Conservation (phyloP, 2,329 filamentous ascomycete genomes). For the Colletotrichum sidae region DNA sequence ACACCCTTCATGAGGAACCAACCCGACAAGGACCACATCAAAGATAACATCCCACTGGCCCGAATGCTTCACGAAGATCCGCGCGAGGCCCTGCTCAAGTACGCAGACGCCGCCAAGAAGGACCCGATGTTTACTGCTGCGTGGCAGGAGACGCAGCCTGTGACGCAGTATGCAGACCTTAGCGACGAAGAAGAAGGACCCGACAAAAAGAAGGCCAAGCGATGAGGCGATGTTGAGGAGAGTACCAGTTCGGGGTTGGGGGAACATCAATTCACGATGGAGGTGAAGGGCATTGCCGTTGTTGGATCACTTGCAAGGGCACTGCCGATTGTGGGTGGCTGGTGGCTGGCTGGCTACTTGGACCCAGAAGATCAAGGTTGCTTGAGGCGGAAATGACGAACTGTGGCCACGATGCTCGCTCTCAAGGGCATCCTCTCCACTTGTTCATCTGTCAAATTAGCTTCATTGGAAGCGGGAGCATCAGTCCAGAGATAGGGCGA, state of each 20-base stretch:
- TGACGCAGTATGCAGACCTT: conserved; percentile 89
- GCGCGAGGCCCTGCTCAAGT: conserved; percentile 91
- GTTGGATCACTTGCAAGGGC: not conserved
- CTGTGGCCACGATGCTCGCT: conserved; percentile 1
- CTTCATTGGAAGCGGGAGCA: conserved; percentile 21
- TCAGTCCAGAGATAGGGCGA: conserved; percentile 17
- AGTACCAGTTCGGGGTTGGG: conserved; percentile 38
- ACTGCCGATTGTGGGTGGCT: conserved; percentile 5
- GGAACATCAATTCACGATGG: not conserved
- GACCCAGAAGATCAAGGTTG: not conserved
- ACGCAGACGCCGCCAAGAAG: conserved; percentile 91
- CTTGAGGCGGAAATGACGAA: conserved; percentile 2
- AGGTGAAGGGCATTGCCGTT: not conserved
- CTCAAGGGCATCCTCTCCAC: conserved; percentile 28
- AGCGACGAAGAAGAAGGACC: conserved; percentile 68
- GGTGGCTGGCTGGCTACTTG: not conserved
- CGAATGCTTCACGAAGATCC: conserved; percentile 97
- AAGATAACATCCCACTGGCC: conserved; percentile 87
- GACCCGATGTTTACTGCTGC: conserved; percentile 95
- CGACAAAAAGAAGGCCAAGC: conserved; percentile 60
- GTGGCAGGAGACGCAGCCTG: conserved; percentile 91
- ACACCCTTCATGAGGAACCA: conserved; percentile 93
- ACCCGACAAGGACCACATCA: conserved; percentile 90
- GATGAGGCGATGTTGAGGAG: conserved; percentile 46
- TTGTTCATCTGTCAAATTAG: conserved; percentile 31